Conservation (phyloP, 495 filamentous ascomycete species). For the Neohortaea acidophila region DNA sequence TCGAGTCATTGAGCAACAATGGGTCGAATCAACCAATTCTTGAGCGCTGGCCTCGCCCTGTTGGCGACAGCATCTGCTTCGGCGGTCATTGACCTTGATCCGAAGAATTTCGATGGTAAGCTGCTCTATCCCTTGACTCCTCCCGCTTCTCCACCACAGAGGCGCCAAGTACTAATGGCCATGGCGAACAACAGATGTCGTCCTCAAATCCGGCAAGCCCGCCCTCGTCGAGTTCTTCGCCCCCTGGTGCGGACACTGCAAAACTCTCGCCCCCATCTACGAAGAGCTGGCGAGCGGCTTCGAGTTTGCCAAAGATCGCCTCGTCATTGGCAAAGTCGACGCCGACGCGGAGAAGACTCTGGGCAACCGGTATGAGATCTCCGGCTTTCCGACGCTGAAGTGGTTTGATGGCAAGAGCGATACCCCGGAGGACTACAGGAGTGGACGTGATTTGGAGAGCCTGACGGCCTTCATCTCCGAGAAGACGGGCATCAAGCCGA, state of each 20-base stretch:
- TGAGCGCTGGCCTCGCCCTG: constrained; percentile 2
- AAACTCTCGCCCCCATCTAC: constrained; percentile 85
- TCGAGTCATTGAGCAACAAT: neutral
- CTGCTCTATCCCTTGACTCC: constrained; percentile 34
- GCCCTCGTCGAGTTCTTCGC: constrained; percentile 98
- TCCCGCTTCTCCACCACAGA: neutral
- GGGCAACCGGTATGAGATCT: constrained; percentile 70
- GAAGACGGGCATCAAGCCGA: constrained; percentile 72
- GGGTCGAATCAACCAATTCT: constrained; percentile 1
- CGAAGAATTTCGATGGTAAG: constrained; percentile 72
- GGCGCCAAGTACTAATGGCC: constrained; percentile 27
- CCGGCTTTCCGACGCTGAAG: constrained; percentile 93
- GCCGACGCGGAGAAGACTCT: constrained; percentile 75
- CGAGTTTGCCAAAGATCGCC: constrained; percentile 60
- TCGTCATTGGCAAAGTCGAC: constrained; percentile 88
- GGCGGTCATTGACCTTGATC: constrained; percentile 66
- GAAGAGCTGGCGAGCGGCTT: constrained; percentile 75
- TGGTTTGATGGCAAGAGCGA: constrained; percentile 97
- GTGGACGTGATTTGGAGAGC: constrained; percentile 77
- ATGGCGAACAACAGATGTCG: constrained; percentile 74
- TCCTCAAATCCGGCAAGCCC: constrained; percentile 83
- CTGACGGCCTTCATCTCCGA: constrained; percentile 66
- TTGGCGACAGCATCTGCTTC: constrained; percentile 19
- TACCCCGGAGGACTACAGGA: constrained; percentile 68
- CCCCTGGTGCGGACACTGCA: constrained; percentile 99